Evolutionary conservation across 805 yeast genomes (phyloP), one percentile per base, ranked within the genome.

Genomic region (Monosporozyma aquatica): DNA sequence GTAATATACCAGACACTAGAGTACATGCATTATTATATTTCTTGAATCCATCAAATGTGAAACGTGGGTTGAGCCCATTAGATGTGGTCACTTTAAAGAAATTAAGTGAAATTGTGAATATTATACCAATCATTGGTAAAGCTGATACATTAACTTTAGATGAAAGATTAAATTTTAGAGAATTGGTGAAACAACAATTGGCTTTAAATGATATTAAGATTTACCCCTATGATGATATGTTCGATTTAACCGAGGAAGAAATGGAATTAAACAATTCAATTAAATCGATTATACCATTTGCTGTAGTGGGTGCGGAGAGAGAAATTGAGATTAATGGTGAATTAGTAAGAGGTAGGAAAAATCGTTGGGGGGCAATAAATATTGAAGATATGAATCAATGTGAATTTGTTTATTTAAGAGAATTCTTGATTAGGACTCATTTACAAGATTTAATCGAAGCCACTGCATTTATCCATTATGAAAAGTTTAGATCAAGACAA

Each of bases 331-430:
- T 83, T 42, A 78, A 80, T 56, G 96, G 95, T 34, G 84, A 81
- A 55, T 67, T 74, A 21, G 83, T 87, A 37, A 82, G 90, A 55
- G 96, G 96, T 40, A 80, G 97, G 67, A 80, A 84, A 67, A 87
- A 94, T 43, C 80, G 82, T 59, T 90, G 96, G 95, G 97, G 97
- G 20, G 74, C 82, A 14, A 82, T 90, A 57, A 85, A 87, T 63
- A 86, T 92, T 47, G 97, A 89, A 67, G 95, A 92, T 67, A 87
- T 86, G 42, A 76, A 82, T 43, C 97, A 92, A 67, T 87, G 96
- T 67, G 98, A 92, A 68, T 92, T 92, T 71, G 86, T 87, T 29
- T 87, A 86, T 55, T 77, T 92, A 59, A 78, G 97, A 67, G 95
- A 87, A 63, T 92, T 92, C 64, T 75, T 92, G 58, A 87, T 95